Conservation (phyloP, 331 rosid genomes). For the Pyrus hybrid region DNA sequence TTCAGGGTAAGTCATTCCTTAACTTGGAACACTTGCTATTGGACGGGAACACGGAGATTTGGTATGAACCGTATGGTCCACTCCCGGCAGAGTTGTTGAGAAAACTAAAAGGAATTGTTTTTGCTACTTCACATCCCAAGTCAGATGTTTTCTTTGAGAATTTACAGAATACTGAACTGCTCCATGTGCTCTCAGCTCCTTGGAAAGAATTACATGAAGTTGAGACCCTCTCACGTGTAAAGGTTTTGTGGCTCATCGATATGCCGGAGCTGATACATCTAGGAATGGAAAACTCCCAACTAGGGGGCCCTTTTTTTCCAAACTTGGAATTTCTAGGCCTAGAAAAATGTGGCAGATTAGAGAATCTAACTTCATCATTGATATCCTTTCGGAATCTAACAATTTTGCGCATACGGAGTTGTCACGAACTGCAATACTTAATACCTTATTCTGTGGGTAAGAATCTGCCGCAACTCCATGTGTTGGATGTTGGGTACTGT, state of each 20-base stretch:
- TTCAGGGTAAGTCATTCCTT: background rate
- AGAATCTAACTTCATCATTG: background rate
- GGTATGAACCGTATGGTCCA: background rate
- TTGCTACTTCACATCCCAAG: background rate
- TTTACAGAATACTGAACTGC: too few species aligned
- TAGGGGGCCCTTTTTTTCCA: background rate
- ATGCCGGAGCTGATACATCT: background rate
- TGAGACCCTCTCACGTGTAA: background rate
- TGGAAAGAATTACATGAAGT: too few species aligned
- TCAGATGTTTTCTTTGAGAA: too few species aligned
- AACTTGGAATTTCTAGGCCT: background rate
- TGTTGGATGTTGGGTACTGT: too few species aligned
- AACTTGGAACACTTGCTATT: rapidly evolving
- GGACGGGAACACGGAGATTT: background rate
- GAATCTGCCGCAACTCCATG: too few species aligned
- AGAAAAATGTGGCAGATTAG: background rate
- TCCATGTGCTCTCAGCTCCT: too few species aligned
- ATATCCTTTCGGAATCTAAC: too few species aligned
- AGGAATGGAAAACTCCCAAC: background rate
- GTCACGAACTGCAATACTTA: too few species aligned
- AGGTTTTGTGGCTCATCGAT: rapidly evolving
- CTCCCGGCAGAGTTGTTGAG: background rate
- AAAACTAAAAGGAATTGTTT: rapidly evolving
- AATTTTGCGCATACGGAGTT: too few species aligned
- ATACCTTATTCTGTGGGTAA: too few species aligned